These are phyloP conservation scores for Marasmius oreades DNA, from an alignment of 1,284 basidiomycete genomes.

Conservation along the genomic window DNA sequence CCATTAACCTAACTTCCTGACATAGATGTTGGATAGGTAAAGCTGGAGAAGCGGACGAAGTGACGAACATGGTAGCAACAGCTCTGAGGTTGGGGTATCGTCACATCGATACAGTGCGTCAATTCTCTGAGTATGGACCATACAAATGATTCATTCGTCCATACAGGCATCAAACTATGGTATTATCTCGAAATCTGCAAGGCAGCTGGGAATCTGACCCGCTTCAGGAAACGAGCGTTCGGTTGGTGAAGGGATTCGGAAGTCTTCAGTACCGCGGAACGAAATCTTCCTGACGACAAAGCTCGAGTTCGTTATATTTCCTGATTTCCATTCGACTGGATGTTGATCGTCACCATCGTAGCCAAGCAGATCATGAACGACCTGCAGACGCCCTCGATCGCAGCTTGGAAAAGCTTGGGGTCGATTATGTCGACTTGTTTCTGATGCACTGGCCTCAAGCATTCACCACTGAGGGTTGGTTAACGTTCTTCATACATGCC, in stretches of 20 bases:
- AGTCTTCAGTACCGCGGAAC: slow-evolving; percentile 11
- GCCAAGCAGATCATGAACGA: slow-evolving; percentile 15
- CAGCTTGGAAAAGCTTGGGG: slow-evolving; percentile 15
- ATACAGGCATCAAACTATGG: slow-evolving; percentile 15
- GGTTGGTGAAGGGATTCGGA: slow-evolving; percentile 12
- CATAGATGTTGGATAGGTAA: slow-evolving; percentile 19
- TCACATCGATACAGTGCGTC: slow-evolving; percentile 23
- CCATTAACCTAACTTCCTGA: no score
- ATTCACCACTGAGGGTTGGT: slow-evolving; percentile 1
- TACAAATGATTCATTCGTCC: no score
- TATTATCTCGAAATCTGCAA: background rate
- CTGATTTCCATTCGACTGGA: background rate
- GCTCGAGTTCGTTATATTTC: slow-evolving; percentile 10
- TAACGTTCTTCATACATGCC: slow-evolving; percentile 4
- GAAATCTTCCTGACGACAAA: slow-evolving; percentile 17
- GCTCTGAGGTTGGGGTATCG: slow-evolving; percentile 23
- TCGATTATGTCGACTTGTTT: slow-evolving; percentile 21
- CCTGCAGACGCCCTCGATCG: slow-evolving; percentile 12
- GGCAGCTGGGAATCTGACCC: background rate
- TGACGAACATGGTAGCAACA: no score
- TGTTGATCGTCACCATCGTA: no score
- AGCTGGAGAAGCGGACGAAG: slow-evolving; percentile 24
- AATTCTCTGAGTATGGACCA: background rate
- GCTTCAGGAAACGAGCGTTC: slow-evolving; percentile 14
- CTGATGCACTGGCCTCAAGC: slow-evolving; percentile 23